A percentile compares a stretch with the other conserved stretches of the same genome.
These are phyloP conservation scores for Tetrahymena borealis DNA, from an alignment of 73 alveolate genomes.

Conservation along the genomic window DNA sequence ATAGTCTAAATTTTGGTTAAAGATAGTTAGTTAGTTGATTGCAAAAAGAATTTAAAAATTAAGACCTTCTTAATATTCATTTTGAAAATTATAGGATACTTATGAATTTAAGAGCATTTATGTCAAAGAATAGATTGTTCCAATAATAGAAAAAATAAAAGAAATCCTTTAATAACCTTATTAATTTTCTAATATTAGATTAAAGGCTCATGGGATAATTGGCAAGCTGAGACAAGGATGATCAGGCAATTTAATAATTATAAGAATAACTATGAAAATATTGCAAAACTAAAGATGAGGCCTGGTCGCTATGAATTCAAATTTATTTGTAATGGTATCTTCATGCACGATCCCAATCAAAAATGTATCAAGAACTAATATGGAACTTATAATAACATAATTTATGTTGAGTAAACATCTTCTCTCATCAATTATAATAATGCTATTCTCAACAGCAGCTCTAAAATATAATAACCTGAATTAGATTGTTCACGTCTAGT, in stretches of 20 bases:
- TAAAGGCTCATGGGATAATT: background rate
- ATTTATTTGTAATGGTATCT: constrained; percentile 47
- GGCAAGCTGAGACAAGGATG: background rate
- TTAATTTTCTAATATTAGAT: background rate
- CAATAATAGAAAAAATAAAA: no score
- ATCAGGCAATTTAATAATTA: background rate
- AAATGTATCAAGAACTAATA: background rate
- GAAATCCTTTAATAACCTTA: no score
- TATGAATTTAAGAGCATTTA: no score
- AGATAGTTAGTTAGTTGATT: no score
- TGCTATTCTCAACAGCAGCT: constrained; percentile 16
- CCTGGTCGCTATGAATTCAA: constrained; percentile 39
- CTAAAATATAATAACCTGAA: background rate
- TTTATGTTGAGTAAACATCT: constrained; percentile 11
- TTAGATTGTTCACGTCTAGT: constrained; percentile 5
- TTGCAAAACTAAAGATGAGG: constrained; percentile 4
- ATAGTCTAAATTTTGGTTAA: no score
- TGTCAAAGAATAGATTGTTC: no score
- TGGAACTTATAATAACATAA: constrained; percentile 35
- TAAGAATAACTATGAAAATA: background rate
- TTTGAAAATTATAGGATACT: no score
- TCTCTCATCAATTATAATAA: background rate
- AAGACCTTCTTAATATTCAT: no score
- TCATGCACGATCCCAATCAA: constrained; percentile 43
- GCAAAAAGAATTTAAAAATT: no score